Evolutionary conservation across 2,329 filamentous ascomycete species (phyloP).

Genomic region (Cercospora sp.): DNA sequence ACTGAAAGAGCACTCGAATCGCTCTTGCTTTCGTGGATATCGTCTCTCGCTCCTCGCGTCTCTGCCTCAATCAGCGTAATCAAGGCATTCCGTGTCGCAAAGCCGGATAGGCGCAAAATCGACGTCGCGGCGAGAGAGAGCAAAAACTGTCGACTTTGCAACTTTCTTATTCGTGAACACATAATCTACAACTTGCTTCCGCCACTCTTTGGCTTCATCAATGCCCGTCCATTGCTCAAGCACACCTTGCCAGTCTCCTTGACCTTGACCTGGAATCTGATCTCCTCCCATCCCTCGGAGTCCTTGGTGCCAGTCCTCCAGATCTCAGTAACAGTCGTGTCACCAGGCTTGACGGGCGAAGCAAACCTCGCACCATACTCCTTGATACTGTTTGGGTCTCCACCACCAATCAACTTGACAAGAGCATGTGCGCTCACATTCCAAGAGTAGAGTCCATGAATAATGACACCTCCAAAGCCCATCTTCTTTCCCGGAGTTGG

Average conservation of each 20-base stretch:
- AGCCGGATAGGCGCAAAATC: neutral
- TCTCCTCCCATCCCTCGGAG: constrained; percentile 71
- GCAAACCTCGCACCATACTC: constrained; percentile 90
- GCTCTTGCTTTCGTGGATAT: neutral
- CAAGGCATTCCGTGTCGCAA: neutral
- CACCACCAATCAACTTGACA: constrained; percentile 70
- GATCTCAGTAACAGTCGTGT: constrained; percentile 76
- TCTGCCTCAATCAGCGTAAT: neutral
- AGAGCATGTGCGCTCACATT: constrained; percentile 67
- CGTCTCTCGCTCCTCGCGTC: neutral
- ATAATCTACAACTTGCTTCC: constrained; percentile 28
- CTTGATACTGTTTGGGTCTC: constrained; percentile 76
- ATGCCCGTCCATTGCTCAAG: constrained; percentile 79
- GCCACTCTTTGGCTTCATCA: constrained; percentile 61
- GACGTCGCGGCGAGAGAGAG: too few species aligned
- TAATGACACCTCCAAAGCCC: constrained; percentile 86
- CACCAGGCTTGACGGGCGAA: constrained; percentile 77
- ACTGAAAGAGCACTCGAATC: neutral
- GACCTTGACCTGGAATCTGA: constrained; percentile 76
- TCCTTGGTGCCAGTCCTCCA: constrained; percentile 73
- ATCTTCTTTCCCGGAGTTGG: constrained; percentile 77
- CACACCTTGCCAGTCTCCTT: constrained; percentile 79
- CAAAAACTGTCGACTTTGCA: neutral
- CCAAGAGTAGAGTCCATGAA: constrained; percentile 85
- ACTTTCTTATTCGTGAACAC: neutral